Percentiles rank a stretch among this genome's conserved stretches.
Evolutionary conservation across 306 rosid species (phyloP).

Genomic region (Hippophae rhamnoides): DNA sequence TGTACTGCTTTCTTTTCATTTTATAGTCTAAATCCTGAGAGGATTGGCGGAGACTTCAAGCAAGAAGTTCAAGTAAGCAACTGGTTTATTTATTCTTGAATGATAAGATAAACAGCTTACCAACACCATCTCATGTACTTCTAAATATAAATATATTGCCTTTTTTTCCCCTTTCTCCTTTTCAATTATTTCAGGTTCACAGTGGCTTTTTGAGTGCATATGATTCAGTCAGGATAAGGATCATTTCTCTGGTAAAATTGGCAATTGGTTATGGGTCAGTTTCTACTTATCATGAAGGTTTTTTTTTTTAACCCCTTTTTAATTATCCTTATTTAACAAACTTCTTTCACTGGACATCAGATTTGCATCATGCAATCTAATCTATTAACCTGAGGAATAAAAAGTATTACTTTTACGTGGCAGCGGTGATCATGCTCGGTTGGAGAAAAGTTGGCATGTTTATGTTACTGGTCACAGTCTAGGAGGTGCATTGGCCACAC

Average conservation of each 20-base stretch:
- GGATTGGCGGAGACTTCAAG: constrained; percentile 96
- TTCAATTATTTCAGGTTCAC: constrained; percentile 65
- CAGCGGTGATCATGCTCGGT: constrained; percentile 61
- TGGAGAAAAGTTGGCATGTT: constrained; percentile 67
- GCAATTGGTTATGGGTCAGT: constrained; percentile 75
- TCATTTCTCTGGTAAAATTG: constrained; percentile 62
- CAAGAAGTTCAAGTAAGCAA: constrained; percentile 85
- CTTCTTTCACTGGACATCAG: background rate
- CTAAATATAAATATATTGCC: too few relatives aligned
- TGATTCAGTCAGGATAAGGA: constrained; percentile 84
- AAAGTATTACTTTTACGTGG: constrained; percentile 12
- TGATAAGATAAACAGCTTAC: constrained; percentile 1
- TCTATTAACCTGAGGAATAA: constrained; percentile 7
- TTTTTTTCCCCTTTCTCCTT: too few relatives aligned
- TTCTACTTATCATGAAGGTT: background rate
- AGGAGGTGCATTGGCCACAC: constrained; percentile 95
- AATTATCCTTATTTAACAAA: too few relatives aligned
- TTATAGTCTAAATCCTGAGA: constrained; percentile 82
- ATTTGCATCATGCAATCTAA: constrained; percentile 5
- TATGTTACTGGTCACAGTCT: constrained; percentile 93
- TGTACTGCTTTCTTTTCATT: constrained; percentile 2
- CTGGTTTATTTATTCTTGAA: constrained; percentile 16
- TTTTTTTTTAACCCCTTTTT: too few relatives aligned
- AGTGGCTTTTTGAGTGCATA: constrained; percentile 91
- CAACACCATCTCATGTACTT: too few relatives aligned